Evolutionary conservation across 1,284 basidiomycete genomes (phyloP).

Genomic region (Earliella scabrosa): DNA sequence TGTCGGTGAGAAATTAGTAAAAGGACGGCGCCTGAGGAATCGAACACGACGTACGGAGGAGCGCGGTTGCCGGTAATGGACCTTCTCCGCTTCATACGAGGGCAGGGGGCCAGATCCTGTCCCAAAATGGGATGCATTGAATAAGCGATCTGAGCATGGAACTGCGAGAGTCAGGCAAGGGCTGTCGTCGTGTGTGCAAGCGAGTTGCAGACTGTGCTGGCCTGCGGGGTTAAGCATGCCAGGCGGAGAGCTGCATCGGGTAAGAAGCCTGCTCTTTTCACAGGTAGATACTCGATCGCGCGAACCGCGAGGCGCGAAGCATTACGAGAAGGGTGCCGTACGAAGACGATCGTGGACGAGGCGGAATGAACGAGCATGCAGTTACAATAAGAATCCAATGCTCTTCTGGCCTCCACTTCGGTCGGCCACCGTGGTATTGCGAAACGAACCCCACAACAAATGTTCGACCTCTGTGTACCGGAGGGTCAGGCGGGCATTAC

Average conservation of each 20-base stretch:
- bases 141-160: not conserved
- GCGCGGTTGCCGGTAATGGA: not conserved
- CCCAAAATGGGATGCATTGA: not conserved
- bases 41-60: not conserved
- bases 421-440: conserved; percentile 4
- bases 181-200: not conserved
- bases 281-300: conserved; percentile 10
- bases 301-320: conserved; percentile 3
- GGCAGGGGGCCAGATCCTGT: not conserved
- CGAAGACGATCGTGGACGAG: not conserved
- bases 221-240: conserved; percentile 4
- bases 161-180: not conserved
- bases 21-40: not conserved
- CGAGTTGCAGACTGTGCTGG: not conserved
- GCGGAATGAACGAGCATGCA: not conserved
- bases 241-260: conserved; percentile 5
- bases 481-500: conserved; percentile 18
- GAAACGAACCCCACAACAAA: conserved; percentile 16
- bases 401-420: not conserved
- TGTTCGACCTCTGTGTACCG: conserved; percentile 17
- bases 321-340: conserved; percentile 1
- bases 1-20: not conserved
- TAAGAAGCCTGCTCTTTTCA: conserved; percentile 5
- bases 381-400: conserved; percentile 8
- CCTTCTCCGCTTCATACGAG: not conserved